Percentiles rank a stretch among this genome's conserved stretches.
These are phyloP conservation scores for Heliocybe sulcata DNA, from an alignment of 1,284 basidiomycete species.

Conservation along the genomic window DNA sequence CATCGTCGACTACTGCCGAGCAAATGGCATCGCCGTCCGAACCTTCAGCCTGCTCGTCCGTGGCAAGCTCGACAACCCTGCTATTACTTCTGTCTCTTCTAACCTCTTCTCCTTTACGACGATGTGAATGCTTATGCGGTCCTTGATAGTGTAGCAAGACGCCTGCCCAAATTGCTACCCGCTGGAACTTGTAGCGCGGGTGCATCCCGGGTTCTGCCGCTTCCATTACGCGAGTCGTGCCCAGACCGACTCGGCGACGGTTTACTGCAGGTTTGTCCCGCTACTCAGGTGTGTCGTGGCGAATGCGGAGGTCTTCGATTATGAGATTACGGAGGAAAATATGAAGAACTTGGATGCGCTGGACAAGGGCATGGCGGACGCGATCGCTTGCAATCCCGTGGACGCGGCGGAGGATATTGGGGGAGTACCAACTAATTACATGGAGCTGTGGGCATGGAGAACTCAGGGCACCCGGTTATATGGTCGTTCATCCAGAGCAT, in stretches of 20 bases:
- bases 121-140: constrained; percentile 1
- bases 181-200: constrained; percentile 83
- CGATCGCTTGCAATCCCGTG: constrained; percentile 69
- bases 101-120: constrained; percentile 37
- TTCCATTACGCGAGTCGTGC: too few relatives aligned
- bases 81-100: constrained; percentile 42
- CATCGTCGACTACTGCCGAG: constrained; percentile 72
- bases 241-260: too few relatives aligned
- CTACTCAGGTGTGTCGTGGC: constrained; percentile 76
- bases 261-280: constrained; percentile 45
- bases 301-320: constrained; percentile 68
- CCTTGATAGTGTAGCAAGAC: constrained; percentile 36
- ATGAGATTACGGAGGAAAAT: constrained; percentile 56
- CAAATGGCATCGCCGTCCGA: constrained; percentile 65
- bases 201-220: constrained; percentile 23
- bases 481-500: too few relatives aligned
- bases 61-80: constrained; percentile 49
- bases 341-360: constrained; percentile 54
- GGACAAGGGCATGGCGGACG: constrained; percentile 56
- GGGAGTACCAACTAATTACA: too few relatives aligned
- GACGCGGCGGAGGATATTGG: constrained; percentile 27
- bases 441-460: too few relatives aligned
- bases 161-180: constrained; percentile 69
- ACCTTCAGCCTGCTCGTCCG: constrained; percentile 74
- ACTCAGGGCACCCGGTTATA: too few relatives aligned